Conservation (phyloP, 1,284 basidiomycete genomes). For the Apiotrichum porosum region DNA sequence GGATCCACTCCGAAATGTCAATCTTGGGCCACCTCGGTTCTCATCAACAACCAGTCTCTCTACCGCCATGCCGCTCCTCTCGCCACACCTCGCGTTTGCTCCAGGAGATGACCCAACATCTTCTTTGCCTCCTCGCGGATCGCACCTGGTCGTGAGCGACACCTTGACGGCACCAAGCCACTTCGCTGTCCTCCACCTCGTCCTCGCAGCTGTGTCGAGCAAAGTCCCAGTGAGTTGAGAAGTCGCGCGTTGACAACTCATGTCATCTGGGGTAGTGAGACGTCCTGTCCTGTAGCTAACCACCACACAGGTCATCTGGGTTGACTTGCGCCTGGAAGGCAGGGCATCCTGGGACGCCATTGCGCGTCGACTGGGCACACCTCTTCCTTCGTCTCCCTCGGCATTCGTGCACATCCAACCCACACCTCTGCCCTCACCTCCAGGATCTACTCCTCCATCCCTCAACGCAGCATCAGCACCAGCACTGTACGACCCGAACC, state of each 20-base stretch:
- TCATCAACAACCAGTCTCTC: neutral
- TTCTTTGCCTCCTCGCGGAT: conserved; percentile 29
- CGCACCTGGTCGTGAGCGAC: conserved; percentile 43
- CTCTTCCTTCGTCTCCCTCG: conserved; percentile 6
- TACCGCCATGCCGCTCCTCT: conserved; percentile 15
- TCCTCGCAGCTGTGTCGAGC: conserved; percentile 24
- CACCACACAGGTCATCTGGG: conserved; percentile 25
- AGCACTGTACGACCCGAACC: conserved; percentile 22
- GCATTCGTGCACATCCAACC: conserved; percentile 27
- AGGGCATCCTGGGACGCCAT: conserved; percentile 25
- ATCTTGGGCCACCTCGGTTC: no score
- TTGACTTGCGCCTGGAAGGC: conserved; percentile 40
- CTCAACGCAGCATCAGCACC: conserved; percentile 5
- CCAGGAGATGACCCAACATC: conserved; percentile 1
- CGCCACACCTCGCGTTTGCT: conserved; percentile 31
- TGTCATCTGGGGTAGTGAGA: no score
- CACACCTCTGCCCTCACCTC: conserved; percentile 18
- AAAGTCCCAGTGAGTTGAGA: conserved; percentile 21
- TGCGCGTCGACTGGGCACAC: conserved; percentile 6
- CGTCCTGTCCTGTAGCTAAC: no score
- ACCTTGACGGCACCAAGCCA: conserved; percentile 36
- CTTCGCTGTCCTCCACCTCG: conserved; percentile 41
- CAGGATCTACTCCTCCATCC: neutral
- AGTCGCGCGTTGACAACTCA: no score
- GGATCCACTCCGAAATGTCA: no score